Evolutionary conservation across 2,329 filamentous ascomycete genomes (phyloP), one percentile per base, ranked within the genome.

Genomic region (Knufia petricola): DNA sequence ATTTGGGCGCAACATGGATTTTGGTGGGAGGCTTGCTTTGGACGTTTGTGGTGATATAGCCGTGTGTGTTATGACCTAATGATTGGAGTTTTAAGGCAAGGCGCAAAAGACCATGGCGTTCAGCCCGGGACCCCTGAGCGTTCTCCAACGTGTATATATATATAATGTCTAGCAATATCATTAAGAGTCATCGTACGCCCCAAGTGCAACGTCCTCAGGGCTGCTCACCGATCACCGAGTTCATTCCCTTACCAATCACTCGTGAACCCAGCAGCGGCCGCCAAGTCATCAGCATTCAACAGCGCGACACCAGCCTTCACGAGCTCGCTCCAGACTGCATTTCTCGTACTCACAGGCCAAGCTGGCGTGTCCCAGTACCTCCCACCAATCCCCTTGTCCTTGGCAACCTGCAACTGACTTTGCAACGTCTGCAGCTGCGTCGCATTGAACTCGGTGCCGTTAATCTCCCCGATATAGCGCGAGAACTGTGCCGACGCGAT

Each of bases 351-450:
- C 23, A 82, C 63, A 0, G 78, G 79, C 67, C 72, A 83, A 1
- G 66, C 66, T 0, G 81, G 81, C 53, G 75, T 73, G 46, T 79
- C 76, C 79, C 79, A 84, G 58, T 83, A 84, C 49, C 81, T 64
- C 1, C 73, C 73, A 49, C 65, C 66, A 50, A 85, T 80, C 0
- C 79, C 79, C 58, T 71, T 77, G 12, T 62, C 65, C 55, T 76
- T 73, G 3, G 80, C 81, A 0, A 60, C 59, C 0, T 58, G 60
- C 15, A 84, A 68, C 62, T 83, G 79, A 8, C 54, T 59, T 21
- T 71, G 63, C 55, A 83, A 60, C 21, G 65, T 62, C n/a, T 65
- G 66, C 15, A 76, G 58, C 60, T 82, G 77, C 4, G 57, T 53
- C 1, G 61, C 50, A 0, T 69, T 70, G 20, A 79, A 55, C n/a